These are phyloP conservation scores for Phialophora verrucosa DNA, from an alignment of 2,329 filamentous ascomycete species.

Conservation along the genomic window DNA sequence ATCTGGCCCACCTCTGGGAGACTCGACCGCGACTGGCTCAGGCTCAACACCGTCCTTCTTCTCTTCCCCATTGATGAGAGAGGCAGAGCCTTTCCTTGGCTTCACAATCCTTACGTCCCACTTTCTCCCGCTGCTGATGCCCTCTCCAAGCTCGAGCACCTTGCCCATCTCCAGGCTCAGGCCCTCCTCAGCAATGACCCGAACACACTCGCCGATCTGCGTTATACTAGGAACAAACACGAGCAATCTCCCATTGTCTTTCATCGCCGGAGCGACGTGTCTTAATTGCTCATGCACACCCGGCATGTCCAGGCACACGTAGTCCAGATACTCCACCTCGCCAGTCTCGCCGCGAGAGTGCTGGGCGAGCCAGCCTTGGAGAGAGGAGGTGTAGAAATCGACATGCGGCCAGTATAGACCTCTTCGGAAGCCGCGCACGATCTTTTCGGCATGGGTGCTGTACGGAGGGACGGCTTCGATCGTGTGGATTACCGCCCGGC, in stretches of 20 bases:
- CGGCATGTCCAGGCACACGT: constrained; percentile 76
- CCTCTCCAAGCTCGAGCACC: constrained; percentile 53
- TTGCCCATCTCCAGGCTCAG: constrained; percentile 60
- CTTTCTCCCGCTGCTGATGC: constrained; percentile 53
- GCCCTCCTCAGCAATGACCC: constrained; percentile 58
- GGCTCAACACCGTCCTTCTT: neutral
- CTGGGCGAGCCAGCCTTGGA: constrained; percentile 65
- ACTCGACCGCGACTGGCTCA: too few species aligned
- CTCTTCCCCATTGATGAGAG: neutral
- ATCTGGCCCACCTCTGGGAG: neutral
- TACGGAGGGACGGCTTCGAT: constrained; percentile 69
- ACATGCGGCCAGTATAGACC: constrained; percentile 73
- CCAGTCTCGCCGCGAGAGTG: neutral
- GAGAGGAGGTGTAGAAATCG: constrained; percentile 74
- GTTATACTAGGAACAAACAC: constrained; percentile 80
- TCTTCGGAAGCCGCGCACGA: constrained; percentile 69
- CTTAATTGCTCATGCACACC: constrained; percentile 59
- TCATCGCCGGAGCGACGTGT: constrained; percentile 60
- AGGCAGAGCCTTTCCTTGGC: constrained; percentile 21
- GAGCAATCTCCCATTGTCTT: constrained; percentile 67
- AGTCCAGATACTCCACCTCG: constrained; percentile 64
- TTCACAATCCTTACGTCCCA: constrained; percentile 55
- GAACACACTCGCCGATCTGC: constrained; percentile 71
- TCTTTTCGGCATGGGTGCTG: constrained; percentile 67
- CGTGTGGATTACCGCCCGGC: constrained; percentile 75